Percentiles rank a stretch among this genome's conserved stretches.
Evolutionary conservation across 106 monocot species (phyloP).

Genomic region (Xerophyta viscosa): DNA sequence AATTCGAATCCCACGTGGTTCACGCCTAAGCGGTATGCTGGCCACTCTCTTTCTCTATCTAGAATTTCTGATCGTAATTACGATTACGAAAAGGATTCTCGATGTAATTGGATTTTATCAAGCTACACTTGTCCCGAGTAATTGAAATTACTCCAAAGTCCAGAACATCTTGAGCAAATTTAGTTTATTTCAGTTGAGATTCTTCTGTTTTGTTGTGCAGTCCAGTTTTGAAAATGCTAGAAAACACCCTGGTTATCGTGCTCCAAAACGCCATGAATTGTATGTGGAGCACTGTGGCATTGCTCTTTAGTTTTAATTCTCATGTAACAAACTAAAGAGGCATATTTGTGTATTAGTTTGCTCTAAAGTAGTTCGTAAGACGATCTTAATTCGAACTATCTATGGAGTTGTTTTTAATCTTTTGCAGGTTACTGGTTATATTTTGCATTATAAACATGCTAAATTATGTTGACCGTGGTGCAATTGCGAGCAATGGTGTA

Average conservation of each 20-base stretch:
- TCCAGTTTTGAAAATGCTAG: no score
- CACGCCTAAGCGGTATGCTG: constrained; percentile 20
- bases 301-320: no score
- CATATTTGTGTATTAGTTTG: not conserved
- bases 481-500: constrained; percentile 96
- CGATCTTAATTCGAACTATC: not conserved
- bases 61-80: not conserved
- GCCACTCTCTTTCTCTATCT: not conserved
- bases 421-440: constrained; percentile 82
- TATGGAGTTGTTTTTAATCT: not conserved
- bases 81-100: not conserved
- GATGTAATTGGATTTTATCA: no score
- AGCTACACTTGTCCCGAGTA: not conserved
- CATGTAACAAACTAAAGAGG: not conserved
- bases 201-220: no score
- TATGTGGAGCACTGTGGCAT: no score
- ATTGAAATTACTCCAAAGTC: not conserved
- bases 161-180: no score
- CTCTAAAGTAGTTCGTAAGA: no score
- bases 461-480: constrained; percentile 93
- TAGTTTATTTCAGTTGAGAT: not conserved
- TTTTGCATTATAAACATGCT: constrained; percentile 92
- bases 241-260: no score
- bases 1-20: constrained; percentile 18
- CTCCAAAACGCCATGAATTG: no score